phyloP scores from a whole-genome alignment of 2,329 filamentous ascomycete species.

The Curvularia lunata region DNA sequence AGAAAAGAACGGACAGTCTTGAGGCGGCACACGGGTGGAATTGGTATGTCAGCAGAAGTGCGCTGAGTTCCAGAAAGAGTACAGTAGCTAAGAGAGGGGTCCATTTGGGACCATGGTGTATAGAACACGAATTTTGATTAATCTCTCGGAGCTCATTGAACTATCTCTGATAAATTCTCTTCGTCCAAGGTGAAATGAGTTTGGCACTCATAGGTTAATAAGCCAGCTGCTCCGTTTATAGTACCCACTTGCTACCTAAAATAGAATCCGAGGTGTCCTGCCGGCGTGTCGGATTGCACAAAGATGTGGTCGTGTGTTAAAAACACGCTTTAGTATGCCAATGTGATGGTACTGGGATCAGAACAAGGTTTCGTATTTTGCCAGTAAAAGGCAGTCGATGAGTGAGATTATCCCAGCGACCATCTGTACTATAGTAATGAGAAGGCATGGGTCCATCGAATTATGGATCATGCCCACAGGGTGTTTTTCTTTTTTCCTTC shows the following conservation, averaged over 20 bases:
- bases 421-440: background rate
- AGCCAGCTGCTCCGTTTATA: background rate
- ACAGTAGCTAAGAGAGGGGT: background rate
- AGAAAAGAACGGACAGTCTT: constrained; percentile 22
- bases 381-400: background rate
- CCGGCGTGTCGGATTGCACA: background rate
- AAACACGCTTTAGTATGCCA: background rate
- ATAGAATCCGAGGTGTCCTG: background rate
- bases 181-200: background rate
- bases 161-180: background rate
- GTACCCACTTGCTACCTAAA: background rate
- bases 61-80: background rate
- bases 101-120: background rate
- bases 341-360: background rate
- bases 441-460: background rate
- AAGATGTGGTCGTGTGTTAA: background rate
- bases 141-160: background rate
- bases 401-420: background rate
- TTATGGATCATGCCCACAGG: background rate
- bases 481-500: background rate
- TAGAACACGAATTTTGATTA: background rate
- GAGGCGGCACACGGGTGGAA: background rate
- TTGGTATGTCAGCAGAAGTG: background rate
- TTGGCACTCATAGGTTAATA: background rate
- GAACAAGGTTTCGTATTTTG: background rate